Base-by-base conservation (phyloP, 2,329 filamentous ascomycete genomes). In the Juglanconis oblonga region DNA sequence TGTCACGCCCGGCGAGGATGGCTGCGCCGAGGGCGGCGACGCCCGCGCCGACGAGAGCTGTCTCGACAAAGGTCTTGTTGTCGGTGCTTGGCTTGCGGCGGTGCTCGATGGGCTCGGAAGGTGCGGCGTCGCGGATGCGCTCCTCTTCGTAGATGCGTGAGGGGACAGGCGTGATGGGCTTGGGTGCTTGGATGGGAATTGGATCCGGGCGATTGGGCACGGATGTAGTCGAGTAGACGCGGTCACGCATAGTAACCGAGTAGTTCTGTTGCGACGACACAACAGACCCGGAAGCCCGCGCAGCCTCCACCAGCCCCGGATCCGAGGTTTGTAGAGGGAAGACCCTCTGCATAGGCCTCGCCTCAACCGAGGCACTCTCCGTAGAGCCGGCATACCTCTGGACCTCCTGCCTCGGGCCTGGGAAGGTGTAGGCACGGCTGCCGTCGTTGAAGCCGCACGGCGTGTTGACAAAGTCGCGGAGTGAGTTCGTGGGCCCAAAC, bases 171-270 rank as follows among this genome's bases (percentile, higher is more conserved):
- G 83, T 80, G 61, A 91, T 83, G 2, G 93, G 93, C 66, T 92
- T 88, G 2, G 93, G 93, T 67, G 96, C 91, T 71, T 95, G 89
- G n/a, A 97, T 79, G 10, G 87, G 86, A 36, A 92, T 81, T 0
- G 85, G 79, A 5, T 78, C 84, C 5, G 87, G 83, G 47, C 84
- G 80, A 14, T 73, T 70, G 29, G 55, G 36, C 9, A 48, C 24
- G 17, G 45, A n/a, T 31, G 45, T 31, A 13, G 31, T 48, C n/a
- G 52, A 51, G 51, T 52, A 48, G 7, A 24, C 44, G 4, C 77
- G 74, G 57, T 74, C 72, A 42, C 71, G 73, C 52, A 73, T 72
- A 32, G 51, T 36, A 32, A 58, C 57, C n/a, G 53, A 62, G 45
- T 17, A 45, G 17, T 49, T 49, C 38, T 47, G 54, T 50, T 66